phyloP scores from a whole-genome alignment of 2,329 filamentous ascomycete genomes.

The Cladosporium oxysporum region DNA sequence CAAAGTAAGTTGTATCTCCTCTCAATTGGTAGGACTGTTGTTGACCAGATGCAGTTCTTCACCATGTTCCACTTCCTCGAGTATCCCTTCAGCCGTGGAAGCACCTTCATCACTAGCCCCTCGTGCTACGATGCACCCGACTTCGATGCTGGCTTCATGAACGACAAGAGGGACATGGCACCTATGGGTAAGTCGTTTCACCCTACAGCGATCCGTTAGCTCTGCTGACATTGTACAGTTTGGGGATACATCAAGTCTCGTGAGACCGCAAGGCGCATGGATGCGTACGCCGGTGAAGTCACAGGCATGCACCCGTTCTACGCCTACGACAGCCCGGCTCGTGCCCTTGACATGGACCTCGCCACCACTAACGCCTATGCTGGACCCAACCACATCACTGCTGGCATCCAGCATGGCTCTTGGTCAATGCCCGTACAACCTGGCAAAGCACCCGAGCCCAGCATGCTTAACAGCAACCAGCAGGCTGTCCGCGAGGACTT shows the following conservation, averaged over 20 bases:
- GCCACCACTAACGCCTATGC: conserved; percentile 75
- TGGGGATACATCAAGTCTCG: conserved; percentile 83
- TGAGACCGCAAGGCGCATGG: conserved; percentile 77
- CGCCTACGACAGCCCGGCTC: conserved; percentile 67
- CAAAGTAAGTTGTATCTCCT: conserved; percentile 45
- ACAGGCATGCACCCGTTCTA: conserved; percentile 69
- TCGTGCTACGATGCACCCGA: conserved; percentile 40
- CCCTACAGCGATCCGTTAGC: not conserved
- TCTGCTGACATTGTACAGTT: conserved; percentile 45
- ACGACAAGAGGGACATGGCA: conserved; percentile 80
- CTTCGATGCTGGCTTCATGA: conserved; percentile 63
- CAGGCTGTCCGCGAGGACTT: conserved; percentile 64
- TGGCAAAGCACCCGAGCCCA: conserved; percentile 53
- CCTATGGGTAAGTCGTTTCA: conserved; percentile 56
- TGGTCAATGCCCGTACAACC: conserved; percentile 65
- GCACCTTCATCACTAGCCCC: conserved; percentile 58
- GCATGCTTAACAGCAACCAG: conserved; percentile 64
- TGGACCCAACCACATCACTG: conserved; percentile 68
- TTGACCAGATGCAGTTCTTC: conserved; percentile 57
- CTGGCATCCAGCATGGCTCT: conserved; percentile 68
- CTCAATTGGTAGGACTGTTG: too few species aligned
- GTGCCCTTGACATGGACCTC: conserved; percentile 72
- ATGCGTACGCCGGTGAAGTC: conserved; percentile 75
- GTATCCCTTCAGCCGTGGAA: conserved; percentile 64
- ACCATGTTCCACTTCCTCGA: conserved; percentile 82